Evolutionary conservation across 495 filamentous ascomycete species (phyloP), one percentile per base, ranked within the genome.

Genomic region (Friedmanniomyces endolithicus): DNA sequence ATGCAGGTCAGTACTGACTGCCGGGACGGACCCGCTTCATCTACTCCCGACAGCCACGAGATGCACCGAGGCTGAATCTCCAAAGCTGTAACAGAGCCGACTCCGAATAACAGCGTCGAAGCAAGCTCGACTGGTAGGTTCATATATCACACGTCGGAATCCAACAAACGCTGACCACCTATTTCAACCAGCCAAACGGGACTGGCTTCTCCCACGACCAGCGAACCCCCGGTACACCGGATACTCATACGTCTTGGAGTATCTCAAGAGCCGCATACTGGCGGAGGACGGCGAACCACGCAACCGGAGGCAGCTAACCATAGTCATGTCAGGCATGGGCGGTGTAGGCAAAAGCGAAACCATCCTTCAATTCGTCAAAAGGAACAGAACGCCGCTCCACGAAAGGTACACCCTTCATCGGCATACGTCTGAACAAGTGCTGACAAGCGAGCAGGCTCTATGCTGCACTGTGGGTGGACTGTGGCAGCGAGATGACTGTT

Each of bases 291-390:
- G 6, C 4, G 24, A 46, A 45, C 56, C 40, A 17, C 59, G 67
- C 49, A 48, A 60, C 2, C 71, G 68, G 56, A 50, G 48, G 0
- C 50, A 46, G 52, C 20, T 62, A 0, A 63, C 76, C 0, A 53
- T 23, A 3, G 44, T 47, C 6, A 6, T 47, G 7, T 25, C 22
- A 19, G 44, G 44, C 44, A 47, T 47, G 44, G 44, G 44, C 3
- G 44, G 44, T 20, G 22, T 47, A 3, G 44, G 44, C 44, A 47
- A 47, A 16, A 47, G 44, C 16, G 44, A 47, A 8, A 47, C 22
- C 2, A 20, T 47, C 2, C 44, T 47, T 3, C 44, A 47, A 19
- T 25, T 47, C 44, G 3, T 47, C 2, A 16, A 29, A 19, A 47
- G 23, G 44, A 47, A 47, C 24, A 16, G 16, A 3, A 4, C 3